A percentile compares a stretch with the other conserved stretches of the same genome.
These are phyloP conservation scores for Intubia oerlemansii DNA, from an alignment of 2,329 filamentous ascomycete genomes.

Conservation along the genomic window DNA sequence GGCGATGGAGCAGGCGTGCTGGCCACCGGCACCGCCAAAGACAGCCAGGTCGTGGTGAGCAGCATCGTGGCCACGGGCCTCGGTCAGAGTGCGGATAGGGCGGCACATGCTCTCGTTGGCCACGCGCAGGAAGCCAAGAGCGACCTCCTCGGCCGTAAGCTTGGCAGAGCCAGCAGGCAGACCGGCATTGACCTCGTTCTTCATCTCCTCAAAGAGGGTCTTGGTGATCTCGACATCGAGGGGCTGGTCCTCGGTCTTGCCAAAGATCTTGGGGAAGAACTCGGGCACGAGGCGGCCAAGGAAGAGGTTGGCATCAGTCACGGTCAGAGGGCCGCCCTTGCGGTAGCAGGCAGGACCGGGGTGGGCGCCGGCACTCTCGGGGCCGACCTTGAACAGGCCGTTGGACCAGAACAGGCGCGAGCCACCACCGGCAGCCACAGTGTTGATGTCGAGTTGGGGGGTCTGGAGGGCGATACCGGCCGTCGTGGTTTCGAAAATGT, in stretches of 20 bases:
- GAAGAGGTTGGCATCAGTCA: slow-evolving; percentile 46
- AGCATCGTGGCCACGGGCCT: slow-evolving; percentile 83
- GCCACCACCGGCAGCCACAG: slow-evolving; percentile 60
- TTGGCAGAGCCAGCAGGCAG: slow-evolving; percentile 30
- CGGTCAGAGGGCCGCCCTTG: slow-evolving; percentile 22
- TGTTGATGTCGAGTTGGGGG: slow-evolving; percentile 84
- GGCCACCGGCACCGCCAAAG: slow-evolving; percentile 79
- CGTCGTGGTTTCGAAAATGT: slow-evolving; percentile 43
- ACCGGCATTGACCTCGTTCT: slow-evolving; percentile 54
- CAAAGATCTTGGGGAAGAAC: slow-evolving; percentile 49
- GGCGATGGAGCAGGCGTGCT: slow-evolving; percentile 76
- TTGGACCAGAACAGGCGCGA: slow-evolving; percentile 50
- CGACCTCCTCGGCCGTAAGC: slow-evolving; percentile 38
- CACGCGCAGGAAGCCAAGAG: slow-evolving; percentile 38
- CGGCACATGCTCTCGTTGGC: slow-evolving; percentile 52
- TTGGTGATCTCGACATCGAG: slow-evolving; percentile 55
- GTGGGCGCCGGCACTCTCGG: slow-evolving; percentile 54
- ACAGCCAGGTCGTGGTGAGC: slow-evolving; percentile 76
- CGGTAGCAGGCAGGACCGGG: slow-evolving; percentile 47
- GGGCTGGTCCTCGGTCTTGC: slow-evolving; percentile 41
- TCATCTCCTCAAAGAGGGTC: slow-evolving; percentile 66
- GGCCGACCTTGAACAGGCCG: slow-evolving; percentile 67
- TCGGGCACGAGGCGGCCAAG: slow-evolving; percentile 32
- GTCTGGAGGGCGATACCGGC: slow-evolving; percentile 81
- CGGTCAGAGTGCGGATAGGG: slow-evolving; percentile 73